phyloP scores from a whole-genome alignment of 2,329 filamentous ascomycete species.

The Beauveria medogensis region DNA sequence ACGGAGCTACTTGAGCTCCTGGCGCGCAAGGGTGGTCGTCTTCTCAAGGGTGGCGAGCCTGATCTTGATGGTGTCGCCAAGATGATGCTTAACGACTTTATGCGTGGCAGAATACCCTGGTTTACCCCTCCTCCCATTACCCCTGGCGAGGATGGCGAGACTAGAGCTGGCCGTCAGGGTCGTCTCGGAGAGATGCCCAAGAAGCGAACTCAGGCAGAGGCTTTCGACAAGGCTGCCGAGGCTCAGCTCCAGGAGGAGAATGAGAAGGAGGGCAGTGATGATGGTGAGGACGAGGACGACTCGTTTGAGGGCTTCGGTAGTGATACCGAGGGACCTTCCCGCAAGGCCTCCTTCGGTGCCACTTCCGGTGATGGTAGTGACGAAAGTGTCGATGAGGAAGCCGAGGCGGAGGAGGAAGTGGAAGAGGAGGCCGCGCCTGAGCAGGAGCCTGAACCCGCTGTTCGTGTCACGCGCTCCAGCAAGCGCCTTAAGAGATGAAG shows the following conservation, averaged over 20 bases:
- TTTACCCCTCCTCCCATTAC: constrained; percentile 69
- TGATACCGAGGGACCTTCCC: constrained; percentile 24
- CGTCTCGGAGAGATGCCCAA: constrained; percentile 79
- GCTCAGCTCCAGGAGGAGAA: constrained; percentile 32
- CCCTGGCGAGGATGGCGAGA: constrained; percentile 39
- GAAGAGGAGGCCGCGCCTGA: constrained; percentile 17
- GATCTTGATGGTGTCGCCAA: constrained; percentile 93
- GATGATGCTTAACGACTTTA: constrained; percentile 94
- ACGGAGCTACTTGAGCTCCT: constrained; percentile 81
- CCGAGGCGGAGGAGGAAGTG: constrained; percentile 24
- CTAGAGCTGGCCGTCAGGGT: constrained; percentile 64
- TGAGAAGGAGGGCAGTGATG: constrained; percentile 34
- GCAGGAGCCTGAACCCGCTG: neutral
- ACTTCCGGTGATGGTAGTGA: constrained; percentile 26
- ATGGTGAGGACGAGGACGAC: constrained; percentile 30
- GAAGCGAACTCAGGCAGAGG: constrained; percentile 52
- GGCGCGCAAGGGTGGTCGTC: constrained; percentile 75
- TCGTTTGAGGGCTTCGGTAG: constrained; percentile 31
- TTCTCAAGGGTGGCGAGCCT: constrained; percentile 88
- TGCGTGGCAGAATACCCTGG: constrained; percentile 93
- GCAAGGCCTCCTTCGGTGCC: constrained; percentile 24
- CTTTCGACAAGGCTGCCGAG: constrained; percentile 25
- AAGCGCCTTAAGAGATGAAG: constrained; percentile 14
- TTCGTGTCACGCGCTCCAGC: constrained; percentile 11
- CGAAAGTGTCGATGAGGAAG: constrained; percentile 33